Evolutionary conservation across 1,284 basidiomycete species (phyloP), one percentile per base, ranked within the genome.

Genomic region (Somion occarium): DNA sequence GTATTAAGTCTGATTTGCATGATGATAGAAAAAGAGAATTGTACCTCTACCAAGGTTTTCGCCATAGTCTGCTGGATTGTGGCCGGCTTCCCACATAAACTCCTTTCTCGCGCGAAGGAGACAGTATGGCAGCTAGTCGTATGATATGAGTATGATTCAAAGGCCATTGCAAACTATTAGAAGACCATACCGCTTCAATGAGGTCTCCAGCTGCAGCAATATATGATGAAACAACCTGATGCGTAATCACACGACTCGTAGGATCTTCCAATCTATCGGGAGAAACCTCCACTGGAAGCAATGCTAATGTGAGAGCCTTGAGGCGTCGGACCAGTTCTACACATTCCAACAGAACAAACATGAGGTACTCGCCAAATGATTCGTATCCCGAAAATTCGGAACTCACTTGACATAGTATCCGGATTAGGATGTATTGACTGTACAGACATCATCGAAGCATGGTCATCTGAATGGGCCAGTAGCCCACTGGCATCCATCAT

Each of bases 251-350:
- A 47, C 84, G 75, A 65, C 83, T 86, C 1, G 84, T 86, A 1
- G 86, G 80, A 37, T 82, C 78, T 58, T 71, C 79, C 51, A 91
- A 75, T 18, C 64, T 72, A 30, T 74, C 72, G 3, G 74, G 69
- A 24, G 85, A 76, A 9, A 92, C 88, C 68, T 96, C 83, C 18
- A 93, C 77, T 2, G 94, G 94, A 1, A 98, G 74, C 4, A 98
- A 75, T 48, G 75, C 79, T 51, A 88, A 69, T 0, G 88, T 88
- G 58, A 98, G 73, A 0, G 88, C 83, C 44, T 90, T 80, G 46
- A 96, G 72, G 38, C 93, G 83, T 57, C 80, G 86, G 38, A 95
- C 79, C 44, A 98, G 79, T 59, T 87, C 88, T 91, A 59, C 19
- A 58, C 18, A 53, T 26, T n/a, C n/a, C n/a, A 46, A 41, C 12